Percentiles rank a stretch among this genome's conserved stretches.
Evolutionary conservation across 2,329 filamentous ascomycete species (phyloP).

Genomic region (Boeremia lycopersici): DNA sequence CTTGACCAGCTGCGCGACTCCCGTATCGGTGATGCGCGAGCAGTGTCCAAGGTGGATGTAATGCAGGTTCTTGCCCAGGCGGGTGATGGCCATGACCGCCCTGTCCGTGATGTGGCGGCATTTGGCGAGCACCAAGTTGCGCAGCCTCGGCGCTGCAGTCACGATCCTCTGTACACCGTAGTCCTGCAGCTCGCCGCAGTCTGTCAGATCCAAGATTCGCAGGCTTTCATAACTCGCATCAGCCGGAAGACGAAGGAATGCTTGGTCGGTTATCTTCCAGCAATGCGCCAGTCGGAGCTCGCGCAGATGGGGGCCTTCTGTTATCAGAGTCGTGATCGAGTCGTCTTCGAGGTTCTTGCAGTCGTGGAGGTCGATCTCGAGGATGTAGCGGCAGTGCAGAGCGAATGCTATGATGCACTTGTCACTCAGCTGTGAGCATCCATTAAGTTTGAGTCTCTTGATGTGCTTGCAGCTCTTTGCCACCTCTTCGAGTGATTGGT

Average conservation of each 20-base stretch:
- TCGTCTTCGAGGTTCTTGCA: slow-evolving; percentile 81
- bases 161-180: slow-evolving; percentile 88
- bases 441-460: slow-evolving; percentile 94
- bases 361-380: slow-evolving; percentile 94
- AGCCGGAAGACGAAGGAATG: slow-evolving; percentile 78
- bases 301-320: slow-evolving; percentile 79
- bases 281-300: slow-evolving; percentile 89
- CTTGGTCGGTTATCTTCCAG: slow-evolving; percentile 81
- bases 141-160: slow-evolving; percentile 79
- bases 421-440: slow-evolving; percentile 84
- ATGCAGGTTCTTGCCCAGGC: slow-evolving; percentile 92
- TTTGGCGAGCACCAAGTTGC: slow-evolving; percentile 93
- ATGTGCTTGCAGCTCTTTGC: slow-evolving; percentile 84
- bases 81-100: slow-evolving; percentile 84
- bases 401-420: slow-evolving; percentile 84
- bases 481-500: slow-evolving; percentile 80
- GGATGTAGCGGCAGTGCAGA: slow-evolving; percentile 84
- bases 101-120: slow-evolving; percentile 91
- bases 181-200: slow-evolving; percentile 83
- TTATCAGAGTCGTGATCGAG: slow-evolving; percentile 80
- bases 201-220: slow-evolving; percentile 91
- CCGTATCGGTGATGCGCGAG: slow-evolving; percentile 84
- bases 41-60: slow-evolving; percentile 97
- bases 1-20: slow-evolving; percentile 82
- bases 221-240: slow-evolving; percentile 80